Evolutionary conservation across 345 rosid species (phyloP).

Genomic region (Passiflora organensis): DNA sequence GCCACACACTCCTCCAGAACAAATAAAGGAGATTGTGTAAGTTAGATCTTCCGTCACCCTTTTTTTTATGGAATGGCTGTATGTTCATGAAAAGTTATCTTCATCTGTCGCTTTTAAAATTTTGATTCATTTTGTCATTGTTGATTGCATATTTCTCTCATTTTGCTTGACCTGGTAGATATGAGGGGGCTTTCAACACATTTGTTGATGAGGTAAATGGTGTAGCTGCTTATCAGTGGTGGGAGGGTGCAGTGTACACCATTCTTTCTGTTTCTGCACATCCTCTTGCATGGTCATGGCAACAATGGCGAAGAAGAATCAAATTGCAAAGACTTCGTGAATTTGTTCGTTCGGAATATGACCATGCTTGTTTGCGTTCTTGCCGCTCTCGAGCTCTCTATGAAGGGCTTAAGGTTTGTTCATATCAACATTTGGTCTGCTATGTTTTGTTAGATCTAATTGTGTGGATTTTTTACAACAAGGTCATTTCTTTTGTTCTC

Average conservation of each 20-base stretch:
- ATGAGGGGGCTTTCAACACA: constrained; percentile 88
- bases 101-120: background rate
- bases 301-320: constrained; percentile 84
- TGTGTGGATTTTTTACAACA: background rate
- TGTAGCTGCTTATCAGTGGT: constrained; percentile 95
- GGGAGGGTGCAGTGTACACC: constrained; percentile 94
- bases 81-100: background rate
- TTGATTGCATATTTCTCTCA: constrained; percentile 11
- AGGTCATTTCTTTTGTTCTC: background rate
- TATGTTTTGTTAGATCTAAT: background rate
- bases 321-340: constrained; percentile 86
- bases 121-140: constrained; percentile 1
- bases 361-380: constrained; percentile 95
- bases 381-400: constrained; percentile 99
- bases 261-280: constrained; percentile 73
- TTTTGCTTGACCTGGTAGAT: constrained; percentile 45
- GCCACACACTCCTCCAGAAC: constrained; percentile 89
- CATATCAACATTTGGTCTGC: background rate
- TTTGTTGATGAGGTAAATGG: constrained; percentile 97
- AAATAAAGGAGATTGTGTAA: constrained; percentile 95
- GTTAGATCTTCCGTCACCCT: constrained; percentile 19
- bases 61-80: constrained; percentile 20
- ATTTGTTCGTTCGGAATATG: constrained; percentile 97
- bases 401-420: constrained; percentile 94
- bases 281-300: constrained; percentile 99